Conservation (phyloP, 2,329 filamentous ascomycete genomes). For the Trichoderma pleuroti region DNA sequence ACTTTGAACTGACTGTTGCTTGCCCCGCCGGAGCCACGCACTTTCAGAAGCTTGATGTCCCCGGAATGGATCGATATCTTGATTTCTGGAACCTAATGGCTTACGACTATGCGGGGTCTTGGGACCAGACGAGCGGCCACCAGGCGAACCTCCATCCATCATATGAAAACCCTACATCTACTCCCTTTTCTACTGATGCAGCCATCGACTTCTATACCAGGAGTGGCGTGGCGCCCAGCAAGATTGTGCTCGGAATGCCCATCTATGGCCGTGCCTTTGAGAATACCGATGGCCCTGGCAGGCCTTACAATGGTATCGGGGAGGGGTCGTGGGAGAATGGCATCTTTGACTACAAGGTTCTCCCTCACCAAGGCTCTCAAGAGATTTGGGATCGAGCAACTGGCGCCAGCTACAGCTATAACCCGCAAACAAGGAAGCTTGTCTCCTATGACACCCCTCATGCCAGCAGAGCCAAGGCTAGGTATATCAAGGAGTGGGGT, state of each 20-base stretch:
- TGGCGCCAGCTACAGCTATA: constrained; percentile 75
- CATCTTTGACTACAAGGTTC: constrained; percentile 82
- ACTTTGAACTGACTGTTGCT: constrained; percentile 64
- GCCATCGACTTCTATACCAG: constrained; percentile 69
- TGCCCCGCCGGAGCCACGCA: constrained; percentile 61
- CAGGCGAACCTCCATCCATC: constrained; percentile 74
- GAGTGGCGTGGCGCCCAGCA: constrained; percentile 61
- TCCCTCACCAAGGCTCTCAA: constrained; percentile 65
- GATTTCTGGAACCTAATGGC: constrained; percentile 84
- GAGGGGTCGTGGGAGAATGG: constrained; percentile 81
- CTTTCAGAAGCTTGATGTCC: constrained; percentile 59
- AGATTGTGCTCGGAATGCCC: constrained; percentile 88
- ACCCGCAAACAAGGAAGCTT: constrained; percentile 59
- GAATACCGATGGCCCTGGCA: constrained; percentile 71
- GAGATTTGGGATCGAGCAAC: constrained; percentile 62
- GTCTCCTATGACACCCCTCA: constrained; percentile 74
- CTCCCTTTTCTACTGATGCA: constrained; percentile 71
- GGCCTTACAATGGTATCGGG: constrained; percentile 67
- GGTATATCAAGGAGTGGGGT: constrained; percentile 62
- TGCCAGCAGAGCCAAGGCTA: constrained; percentile 66
- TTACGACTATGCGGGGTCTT: constrained; percentile 83
- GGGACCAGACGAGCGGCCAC: constrained; percentile 70
- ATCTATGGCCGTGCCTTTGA: constrained; percentile 85
- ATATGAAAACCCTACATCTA: constrained; percentile 54
- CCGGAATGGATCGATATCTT: constrained; percentile 60